A percentile compares a stretch with the other conserved stretches of the same genome.
Evolutionary conservation across 306 rosid species (phyloP).

Genomic region (Styphnolobium japonicum): DNA sequence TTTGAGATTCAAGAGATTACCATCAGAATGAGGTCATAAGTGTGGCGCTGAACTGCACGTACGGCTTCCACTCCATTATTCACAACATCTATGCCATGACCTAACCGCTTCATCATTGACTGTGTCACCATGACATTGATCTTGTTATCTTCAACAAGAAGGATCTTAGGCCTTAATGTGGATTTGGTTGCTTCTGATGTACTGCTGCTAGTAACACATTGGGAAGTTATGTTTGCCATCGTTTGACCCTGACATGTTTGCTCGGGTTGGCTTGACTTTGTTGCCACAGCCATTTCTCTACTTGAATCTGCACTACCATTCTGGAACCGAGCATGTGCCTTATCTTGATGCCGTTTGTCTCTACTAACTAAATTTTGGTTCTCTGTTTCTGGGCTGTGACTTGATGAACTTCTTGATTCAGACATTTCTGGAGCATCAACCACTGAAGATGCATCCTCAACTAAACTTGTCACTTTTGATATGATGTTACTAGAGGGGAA

Average conservation of each 20-base stretch:
- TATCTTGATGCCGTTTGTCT: constrained; percentile 25
- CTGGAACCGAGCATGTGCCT: constrained; percentile 25
- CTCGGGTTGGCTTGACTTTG: constrained; percentile 29
- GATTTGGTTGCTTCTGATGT: constrained; percentile 36
- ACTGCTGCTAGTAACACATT: constrained; percentile 26
- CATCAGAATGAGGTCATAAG: constrained; percentile 81
- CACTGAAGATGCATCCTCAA: constrained; percentile 43
- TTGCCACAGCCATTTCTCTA: constrained; percentile 28
- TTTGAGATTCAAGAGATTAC: constrained; percentile 41
- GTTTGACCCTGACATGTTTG: constrained; percentile 38
- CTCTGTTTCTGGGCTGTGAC: constrained; percentile 26
- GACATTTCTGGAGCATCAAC: constrained; percentile 37
- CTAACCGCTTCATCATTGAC: constrained; percentile 90
- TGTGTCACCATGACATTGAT: constrained; percentile 87
- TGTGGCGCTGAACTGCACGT: constrained; percentile 54
- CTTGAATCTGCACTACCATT: constrained; percentile 36
- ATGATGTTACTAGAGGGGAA: constrained; percentile 27
- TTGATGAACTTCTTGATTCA: constrained; percentile 45
- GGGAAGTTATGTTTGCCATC: constrained; percentile 37
- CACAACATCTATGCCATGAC: constrained; percentile 79
- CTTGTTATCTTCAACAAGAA: constrained; percentile 93
- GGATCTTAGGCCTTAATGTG: constrained; percentile 57
- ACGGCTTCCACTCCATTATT: constrained; percentile 87
- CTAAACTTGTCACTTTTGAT: constrained; percentile 36
- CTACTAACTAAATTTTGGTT: constrained; percentile 24